These are phyloP conservation scores for Erodium texanum DNA, from an alignment of 441 rosid species.

Conservation along the genomic window DNA sequence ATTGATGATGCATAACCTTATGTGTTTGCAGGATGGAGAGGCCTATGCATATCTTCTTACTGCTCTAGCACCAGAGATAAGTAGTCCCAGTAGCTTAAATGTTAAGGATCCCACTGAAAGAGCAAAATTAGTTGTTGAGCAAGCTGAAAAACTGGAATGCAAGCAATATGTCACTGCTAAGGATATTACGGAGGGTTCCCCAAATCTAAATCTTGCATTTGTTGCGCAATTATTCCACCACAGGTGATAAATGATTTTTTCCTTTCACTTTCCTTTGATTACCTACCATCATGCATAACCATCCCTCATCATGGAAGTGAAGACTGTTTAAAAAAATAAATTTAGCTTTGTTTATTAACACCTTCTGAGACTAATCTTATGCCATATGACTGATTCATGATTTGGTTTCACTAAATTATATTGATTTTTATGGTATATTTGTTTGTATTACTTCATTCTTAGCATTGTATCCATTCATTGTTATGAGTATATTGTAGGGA, in stretches of 20 bases:
- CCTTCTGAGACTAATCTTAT: neutral
- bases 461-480: too few species aligned
- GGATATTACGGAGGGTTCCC: conserved; percentile 90
- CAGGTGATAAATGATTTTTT: conserved; percentile 41
- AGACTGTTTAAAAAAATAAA: too few species aligned
- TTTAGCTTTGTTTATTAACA: neutral
- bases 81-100: conserved; percentile 42
- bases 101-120: conserved; percentile 58
- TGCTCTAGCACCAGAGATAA: conserved; percentile 92
- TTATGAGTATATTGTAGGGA: too few species aligned
- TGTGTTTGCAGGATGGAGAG: conserved; percentile 76
- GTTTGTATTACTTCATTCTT: too few species aligned
- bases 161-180: conserved; percentile 69
- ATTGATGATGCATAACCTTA: neutral
- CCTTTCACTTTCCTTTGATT: too few species aligned
- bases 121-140: conserved; percentile 76
- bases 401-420: too few species aligned
- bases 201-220: conserved; percentile 96
- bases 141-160: conserved; percentile 93
- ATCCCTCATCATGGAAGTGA: too few species aligned
- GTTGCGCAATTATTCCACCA: conserved; percentile 93
- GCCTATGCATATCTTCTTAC: conserved; percentile 89
- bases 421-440: too few species aligned
- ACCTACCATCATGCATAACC: neutral
- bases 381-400: neutral